phyloP scores from a whole-genome alignment of 1,284 basidiomycete genomes.

The Fomitopsis pinicola region DNA sequence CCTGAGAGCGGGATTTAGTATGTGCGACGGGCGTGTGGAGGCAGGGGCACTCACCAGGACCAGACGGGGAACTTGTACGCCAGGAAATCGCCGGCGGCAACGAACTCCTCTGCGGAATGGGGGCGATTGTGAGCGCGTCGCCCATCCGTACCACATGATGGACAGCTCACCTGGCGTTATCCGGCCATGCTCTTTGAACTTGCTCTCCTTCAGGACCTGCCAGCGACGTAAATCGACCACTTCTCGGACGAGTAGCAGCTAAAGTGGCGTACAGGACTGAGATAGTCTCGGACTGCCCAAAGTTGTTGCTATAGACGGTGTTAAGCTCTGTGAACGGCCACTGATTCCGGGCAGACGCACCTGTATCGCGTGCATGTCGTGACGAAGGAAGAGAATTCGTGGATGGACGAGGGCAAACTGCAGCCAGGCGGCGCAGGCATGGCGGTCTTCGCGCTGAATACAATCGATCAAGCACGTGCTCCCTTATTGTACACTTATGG shows the following conservation, averaged over 20 bases:
- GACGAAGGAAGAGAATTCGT: not conserved
- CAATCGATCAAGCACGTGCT: slow-evolving; percentile 22
- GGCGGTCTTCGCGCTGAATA: not conserved
- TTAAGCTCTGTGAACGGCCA: not conserved
- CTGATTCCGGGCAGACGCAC: slow-evolving; percentile 29
- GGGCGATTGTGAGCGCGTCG: slow-evolving; percentile 7
- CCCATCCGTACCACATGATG: not conserved
- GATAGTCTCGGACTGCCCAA: slow-evolving; percentile 95
- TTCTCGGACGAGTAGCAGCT: slow-evolving; percentile 12
- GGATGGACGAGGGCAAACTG: not conserved
- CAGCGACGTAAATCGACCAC: slow-evolving; percentile 11
- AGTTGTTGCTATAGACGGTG: slow-evolving; percentile 67
- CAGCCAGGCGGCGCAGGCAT: not conserved
- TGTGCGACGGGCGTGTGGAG: not conserved
- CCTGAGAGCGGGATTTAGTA: slow-evolving; percentile 40
- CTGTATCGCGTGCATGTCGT: slow-evolving; percentile 68
- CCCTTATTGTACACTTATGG: not conserved
- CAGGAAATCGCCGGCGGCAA: slow-evolving; percentile 92
- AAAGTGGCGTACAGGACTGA: slow-evolving; percentile 73
- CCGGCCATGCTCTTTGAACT: slow-evolving; percentile 97
- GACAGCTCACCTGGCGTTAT: slow-evolving; percentile 82
- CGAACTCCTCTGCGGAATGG: slow-evolving; percentile 78
- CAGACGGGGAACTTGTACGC: slow-evolving; percentile 96
- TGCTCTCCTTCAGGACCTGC: slow-evolving; percentile 94
- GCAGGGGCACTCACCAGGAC: slow-evolving; percentile 66